Evolutionary conservation across 768 basidiomycete species (phyloP), one percentile per base, ranked within the genome.

Genomic region (Trametes coccinea): DNA sequence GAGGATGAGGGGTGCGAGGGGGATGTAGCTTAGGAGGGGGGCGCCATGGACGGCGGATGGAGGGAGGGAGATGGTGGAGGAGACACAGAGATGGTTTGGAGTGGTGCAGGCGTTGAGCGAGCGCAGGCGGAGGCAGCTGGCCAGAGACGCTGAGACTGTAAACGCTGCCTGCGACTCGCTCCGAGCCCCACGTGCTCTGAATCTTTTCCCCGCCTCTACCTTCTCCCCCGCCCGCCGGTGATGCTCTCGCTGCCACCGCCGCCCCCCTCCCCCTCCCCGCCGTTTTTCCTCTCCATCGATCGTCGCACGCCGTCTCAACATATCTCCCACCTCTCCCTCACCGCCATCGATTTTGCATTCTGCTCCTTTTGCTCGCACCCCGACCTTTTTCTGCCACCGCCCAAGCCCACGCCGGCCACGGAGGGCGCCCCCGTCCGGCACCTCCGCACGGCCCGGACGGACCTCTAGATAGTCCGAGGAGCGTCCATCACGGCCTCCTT

Each of bases 21-120:
- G 3, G 44, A 9, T 34, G 29, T 44, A 11, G 56, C 31, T 53
- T 53, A 52, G 49, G 30, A 37, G 56, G 14, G 51, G 56, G 61
- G 29, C 50, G 61, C 61, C 61, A 62, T 62, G 61, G 50, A 57
- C 17, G 61, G 56, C 56, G 56, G 54, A 46, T 22, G 53, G 49
- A 33, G 45, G 33, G 34, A 31, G 49, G 31, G 46, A 45, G 31
- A 43, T 29, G 39, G 56, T 49, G 45, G 5, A 46, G 30, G n/a
- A 11, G 13, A 8, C 4, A 9, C 29, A 31, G 37, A 2, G 48
- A 48, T 31, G n/a, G 14, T 14, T 7, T 8, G 47, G 61, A 46
- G 50, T 7, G 55, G 43, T 10, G 29, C 52, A 49, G n/a, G 56
- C 22, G 45, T 53, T 44, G 52, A 53, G 56, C 49, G 49, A 8